Evolutionary conservation across 2,329 filamentous ascomycete genomes (phyloP), one percentile per base, ranked within the genome.

Genomic region (Graphilbum fragrans): DNA sequence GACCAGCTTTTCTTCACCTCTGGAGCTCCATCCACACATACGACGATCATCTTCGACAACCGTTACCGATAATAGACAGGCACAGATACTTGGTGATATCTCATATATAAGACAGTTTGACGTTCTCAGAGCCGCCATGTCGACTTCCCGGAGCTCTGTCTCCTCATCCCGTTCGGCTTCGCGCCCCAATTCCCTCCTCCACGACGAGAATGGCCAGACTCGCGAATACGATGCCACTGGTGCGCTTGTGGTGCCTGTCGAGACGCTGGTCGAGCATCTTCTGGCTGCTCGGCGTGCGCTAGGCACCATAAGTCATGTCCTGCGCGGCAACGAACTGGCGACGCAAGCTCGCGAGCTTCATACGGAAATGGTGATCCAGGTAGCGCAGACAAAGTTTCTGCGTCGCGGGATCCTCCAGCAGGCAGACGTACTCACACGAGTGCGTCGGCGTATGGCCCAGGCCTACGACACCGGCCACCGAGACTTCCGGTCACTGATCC

Each of bases 221-320:
- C 25, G 25, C 37, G 37, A 43, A 33, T 53, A 51, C 43, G 53
- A 60, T 38, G 58, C 58, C 38, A 54, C 59, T 23, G 62, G 64
- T 25, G 59, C 59, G 35, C 53, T 55, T 34, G 52, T 60, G 22
- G 58, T 69, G 5, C 59, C 72, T 20, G 74, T 94, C 54, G 86
- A 94, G 52, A 78, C 77, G 20, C 77, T 96, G 35, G 84, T 95
- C 42, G 74, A 78, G 41, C 80, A 94, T 61, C 80, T 95, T 29
- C 77, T 95, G 33, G 80, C 82, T 23, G 84, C 90, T 9, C 95
- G 95, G 58, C 78, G 86, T 35, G 88, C 88, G 1, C 72, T 96
- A 5, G 84, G 83, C 16, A 86, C 86, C 11, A 87, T 93, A 58
- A 77, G 71, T 34, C 79, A 84, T 45, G 86, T 95, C 39, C 80